These are phyloP conservation scores for Verticillium tricorpus DNA, from an alignment of 2,329 filamentous ascomycete genomes.

Conservation along the genomic window DNA sequence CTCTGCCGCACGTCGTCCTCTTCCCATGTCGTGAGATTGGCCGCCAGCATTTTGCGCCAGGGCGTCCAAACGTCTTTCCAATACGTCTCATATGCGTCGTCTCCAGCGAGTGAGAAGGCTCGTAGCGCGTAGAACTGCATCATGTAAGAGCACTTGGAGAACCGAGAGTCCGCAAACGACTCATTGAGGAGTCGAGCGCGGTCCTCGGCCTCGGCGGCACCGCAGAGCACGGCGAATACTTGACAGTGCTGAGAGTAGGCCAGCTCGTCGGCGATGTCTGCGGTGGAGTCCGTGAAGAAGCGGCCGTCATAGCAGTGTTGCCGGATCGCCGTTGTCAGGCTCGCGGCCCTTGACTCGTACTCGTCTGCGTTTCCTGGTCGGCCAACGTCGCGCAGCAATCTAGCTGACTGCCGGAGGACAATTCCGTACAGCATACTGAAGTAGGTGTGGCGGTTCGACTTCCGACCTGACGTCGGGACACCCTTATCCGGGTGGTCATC, in stretches of 20 bases:
- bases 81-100: constrained; percentile 7
- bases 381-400: background rate
- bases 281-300: background rate
- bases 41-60: constrained; percentile 7
- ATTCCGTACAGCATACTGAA: background rate
- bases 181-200: constrained; percentile 19
- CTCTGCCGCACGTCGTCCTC: constrained; percentile 13
- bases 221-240: background rate
- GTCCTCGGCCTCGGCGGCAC: background rate
- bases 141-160: constrained; percentile 11
- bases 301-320: background rate
- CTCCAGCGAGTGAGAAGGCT: constrained; percentile 16
- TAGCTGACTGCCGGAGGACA: background rate
- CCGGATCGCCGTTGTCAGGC: background rate
- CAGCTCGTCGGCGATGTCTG: background rate
- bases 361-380: background rate
- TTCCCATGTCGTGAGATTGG: constrained; percentile 13
- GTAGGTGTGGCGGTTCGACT: background rate
- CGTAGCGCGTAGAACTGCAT: constrained; percentile 24
- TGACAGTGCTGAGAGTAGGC: background rate
- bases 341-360: background rate
- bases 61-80: constrained; percentile 12
- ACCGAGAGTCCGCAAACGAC: constrained; percentile 13
- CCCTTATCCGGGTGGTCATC: background rate
- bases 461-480: background rate